Evolutionary conservation across 2,329 filamentous ascomycete species (phyloP), one percentile per base, ranked within the genome.

Genomic region (Botrytis aclada): DNA sequence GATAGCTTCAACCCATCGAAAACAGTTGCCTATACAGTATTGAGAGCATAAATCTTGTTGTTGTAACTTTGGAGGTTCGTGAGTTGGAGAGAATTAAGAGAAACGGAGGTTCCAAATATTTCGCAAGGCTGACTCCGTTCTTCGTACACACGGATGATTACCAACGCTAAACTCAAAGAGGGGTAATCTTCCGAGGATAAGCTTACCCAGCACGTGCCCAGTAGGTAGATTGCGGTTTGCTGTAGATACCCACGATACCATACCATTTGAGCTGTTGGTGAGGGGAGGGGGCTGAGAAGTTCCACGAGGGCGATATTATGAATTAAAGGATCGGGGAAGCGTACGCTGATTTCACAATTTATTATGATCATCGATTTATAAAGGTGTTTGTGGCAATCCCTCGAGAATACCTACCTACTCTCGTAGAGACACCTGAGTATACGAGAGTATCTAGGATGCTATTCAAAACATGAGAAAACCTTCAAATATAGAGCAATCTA

Each of bases 401-500:
- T 22, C 43, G 43, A 45, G 43, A 45, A 45, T 45, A 9, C 43
- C 43, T 45, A 51, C 25, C 39, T n/a, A 6, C 47, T 51, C 47
- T 51, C 47, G 47, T n/a, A 51, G 14, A n/a, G 25, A 4, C n/a
- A 14, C 9, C n/a, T 32, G 0, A 8, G 61, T 14, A 41, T 29
- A 20, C 29, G n/a, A 32, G 29, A 43, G 37, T n/a, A 62, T 29
- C 25, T 63, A 63, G 62, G 39, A 39, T n/a, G 22, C 0, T 12
- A 63, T 63, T n/a, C 37, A 10, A 63, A 43, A 41, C 37, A 43
- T 43, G 34, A 39, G 8, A 39, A 43, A 20, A 43, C 29, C 37
- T 63, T 43, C 61, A 32, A n/a, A 65, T 65, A 34, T 47, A 65
- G 34, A 47, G 62, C 43, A 65, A 47, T 65, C 18, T 65, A n/a